phyloP scores from a whole-genome alignment of 1,139 yeast genomes.

The Scheffersomyces cryptocercus region DNA sequence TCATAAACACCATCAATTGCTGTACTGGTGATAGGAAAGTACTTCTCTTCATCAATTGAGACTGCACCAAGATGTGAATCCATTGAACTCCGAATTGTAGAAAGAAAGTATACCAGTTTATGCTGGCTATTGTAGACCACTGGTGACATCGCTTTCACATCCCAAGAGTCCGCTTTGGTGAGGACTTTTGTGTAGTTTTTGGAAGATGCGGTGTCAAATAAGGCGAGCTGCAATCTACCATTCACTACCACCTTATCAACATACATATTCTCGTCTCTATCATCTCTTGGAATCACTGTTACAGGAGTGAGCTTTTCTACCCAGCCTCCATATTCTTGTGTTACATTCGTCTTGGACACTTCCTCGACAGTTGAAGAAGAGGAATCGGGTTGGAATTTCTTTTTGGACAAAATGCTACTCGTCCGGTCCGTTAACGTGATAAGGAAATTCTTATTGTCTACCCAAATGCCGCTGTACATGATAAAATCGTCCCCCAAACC shows the following conservation, averaged over 20 bases:
- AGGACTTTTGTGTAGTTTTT: conserved; percentile 47
- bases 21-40: conserved; percentile 18
- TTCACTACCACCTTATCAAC: conserved; percentile 71
- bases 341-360: conserved; percentile 35
- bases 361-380: conserved; percentile 10
- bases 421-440: conserved; percentile 72
- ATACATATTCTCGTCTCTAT: conserved; percentile 59
- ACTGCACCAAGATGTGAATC: conserved; percentile 51
- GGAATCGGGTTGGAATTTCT: conserved; percentile 46
- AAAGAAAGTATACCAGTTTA: conserved; percentile 60
- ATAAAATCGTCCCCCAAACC: conserved; percentile 51
- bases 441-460: conserved; percentile 54
- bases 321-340: conserved; percentile 56
- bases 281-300: conserved; percentile 28
- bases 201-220: conserved; percentile 53
- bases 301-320: conserved; percentile 44
- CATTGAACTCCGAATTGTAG: conserved; percentile 57
- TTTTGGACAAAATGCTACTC: conserved; percentile 60
- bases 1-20: conserved; percentile 31
- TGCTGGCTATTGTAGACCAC: conserved; percentile 55
- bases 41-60: conserved; percentile 8
- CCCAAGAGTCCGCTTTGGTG: conserved; percentile 65
- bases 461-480: conserved; percentile 75
- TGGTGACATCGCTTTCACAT: conserved; percentile 56
- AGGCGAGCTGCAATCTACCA: conserved; percentile 68